Percentiles rank a stretch among this genome's conserved stretches.
Conservation (phyloP, 768 basidiomycete species). For the Boletus sp. region DNA sequence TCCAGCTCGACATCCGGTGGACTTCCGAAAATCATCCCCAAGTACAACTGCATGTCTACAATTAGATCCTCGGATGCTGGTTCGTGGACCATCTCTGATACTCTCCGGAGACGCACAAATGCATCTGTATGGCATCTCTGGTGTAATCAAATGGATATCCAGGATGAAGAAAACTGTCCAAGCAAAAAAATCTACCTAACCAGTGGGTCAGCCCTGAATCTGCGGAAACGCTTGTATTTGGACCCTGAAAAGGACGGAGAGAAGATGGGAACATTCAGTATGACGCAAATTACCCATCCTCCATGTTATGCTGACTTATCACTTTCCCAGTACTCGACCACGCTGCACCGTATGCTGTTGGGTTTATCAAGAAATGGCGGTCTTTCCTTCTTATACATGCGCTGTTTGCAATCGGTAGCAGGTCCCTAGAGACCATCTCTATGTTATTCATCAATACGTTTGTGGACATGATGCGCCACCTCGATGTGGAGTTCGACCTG, state of each 20-base stretch:
- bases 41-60: constrained; percentile 1
- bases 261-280: background rate
- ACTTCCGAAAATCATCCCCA: constrained; percentile 7
- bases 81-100: background rate
- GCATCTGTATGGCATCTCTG: constrained; percentile 1
- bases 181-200: background rate
- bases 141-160: background rate
- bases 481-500: background rate
- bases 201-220: background rate
- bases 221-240: background rate
- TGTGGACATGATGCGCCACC: background rate
- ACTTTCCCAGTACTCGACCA: background rate
- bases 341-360: background rate
- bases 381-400: background rate
- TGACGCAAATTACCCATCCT: background rate
- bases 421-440: background rate
- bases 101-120: constrained; percentile 4
- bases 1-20: constrained; percentile 23
- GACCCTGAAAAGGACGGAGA: background rate
- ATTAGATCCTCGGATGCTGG: background rate
- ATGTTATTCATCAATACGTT: background rate
- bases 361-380: background rate
- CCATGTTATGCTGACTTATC: background rate
- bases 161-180: background rate
- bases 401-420: background rate